A percentile compares a stretch with the other conserved stretches of the same genome.
Conservation (phyloP, 2,329 filamentous ascomycete genomes). For the Exophiala viscosa region DNA sequence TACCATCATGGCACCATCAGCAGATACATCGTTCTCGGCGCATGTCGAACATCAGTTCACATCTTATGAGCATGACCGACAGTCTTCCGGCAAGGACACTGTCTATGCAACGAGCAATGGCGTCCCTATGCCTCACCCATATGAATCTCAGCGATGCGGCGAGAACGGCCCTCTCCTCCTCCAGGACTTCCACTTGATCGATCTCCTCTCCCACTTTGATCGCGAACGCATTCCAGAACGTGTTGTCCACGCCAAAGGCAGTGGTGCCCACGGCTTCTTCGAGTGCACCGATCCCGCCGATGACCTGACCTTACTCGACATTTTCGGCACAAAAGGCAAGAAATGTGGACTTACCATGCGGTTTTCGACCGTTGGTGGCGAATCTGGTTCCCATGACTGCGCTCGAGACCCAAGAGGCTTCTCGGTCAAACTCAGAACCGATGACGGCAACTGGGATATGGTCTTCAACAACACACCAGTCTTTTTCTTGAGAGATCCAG, state of each 20-base stretch:
- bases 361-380: constrained; percentile 73
- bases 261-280: constrained; percentile 37
- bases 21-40: constrained; percentile 35
- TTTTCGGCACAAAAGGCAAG: constrained; percentile 61
- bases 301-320: constrained; percentile 46
- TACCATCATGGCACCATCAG: constrained; percentile 22
- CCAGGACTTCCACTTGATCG: constrained; percentile 64
- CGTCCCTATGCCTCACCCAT: constrained; percentile 52
- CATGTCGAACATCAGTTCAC: constrained; percentile 38
- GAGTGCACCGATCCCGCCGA: constrained; percentile 48
- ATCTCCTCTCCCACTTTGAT: constrained; percentile 47
- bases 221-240: constrained; percentile 44
- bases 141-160: constrained; percentile 50
- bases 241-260: constrained; percentile 43
- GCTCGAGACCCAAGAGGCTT: constrained; percentile 71
- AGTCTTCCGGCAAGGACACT: constrained; percentile 37
- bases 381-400: constrained; percentile 67
- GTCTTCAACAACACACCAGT: constrained; percentile 68
- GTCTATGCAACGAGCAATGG: constrained; percentile 43
- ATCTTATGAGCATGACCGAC: constrained; percentile 42
- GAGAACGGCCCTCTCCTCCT: constrained; percentile 58
- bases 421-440: constrained; percentile 68
- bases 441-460: constrained; percentile 70
- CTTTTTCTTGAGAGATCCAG: constrained; percentile 65
- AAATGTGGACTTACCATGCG: constrained; percentile 64